Percentiles rank a stretch among this genome's conserved stretches.
Evolutionary conservation across 2,329 filamentous ascomycete species (phyloP).

Genomic region (Zymoseptoria pseudotritici): DNA sequence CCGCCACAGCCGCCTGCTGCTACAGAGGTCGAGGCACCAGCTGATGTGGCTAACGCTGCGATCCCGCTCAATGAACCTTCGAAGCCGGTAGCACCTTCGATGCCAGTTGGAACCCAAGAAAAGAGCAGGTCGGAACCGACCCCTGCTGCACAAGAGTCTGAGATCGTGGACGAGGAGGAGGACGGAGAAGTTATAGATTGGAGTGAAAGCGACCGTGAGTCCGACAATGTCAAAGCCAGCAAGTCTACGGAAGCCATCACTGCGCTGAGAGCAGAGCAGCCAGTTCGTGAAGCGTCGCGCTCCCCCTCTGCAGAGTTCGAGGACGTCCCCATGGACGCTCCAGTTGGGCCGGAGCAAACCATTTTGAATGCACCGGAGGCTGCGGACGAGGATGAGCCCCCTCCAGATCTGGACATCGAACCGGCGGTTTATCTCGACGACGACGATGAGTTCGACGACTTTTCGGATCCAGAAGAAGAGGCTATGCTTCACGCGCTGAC

Average conservation of each 20-base stretch:
- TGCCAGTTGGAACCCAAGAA: neutral
- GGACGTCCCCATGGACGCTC: conserved; percentile 37
- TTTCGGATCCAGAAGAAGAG: conserved; percentile 84
- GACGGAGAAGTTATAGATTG: conserved; percentile 34
- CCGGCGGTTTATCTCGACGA: conserved; percentile 12
- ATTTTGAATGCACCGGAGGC: conserved; percentile 9
- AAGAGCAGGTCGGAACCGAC: neutral
- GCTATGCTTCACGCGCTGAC: conserved; percentile 81
- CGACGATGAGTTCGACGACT: conserved; percentile 37
- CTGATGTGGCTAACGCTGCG: neutral
- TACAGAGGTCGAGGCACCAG: neutral
- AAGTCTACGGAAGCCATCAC: neutral
- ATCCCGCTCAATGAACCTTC: neutral
- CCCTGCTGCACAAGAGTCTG: neutral
- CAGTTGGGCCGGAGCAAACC: conserved; percentile 12
- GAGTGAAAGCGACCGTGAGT: neutral
- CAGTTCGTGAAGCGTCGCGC: neutral
- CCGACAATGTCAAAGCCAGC: neutral
- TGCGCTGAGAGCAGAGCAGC: neutral
- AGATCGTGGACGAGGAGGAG: neutral
- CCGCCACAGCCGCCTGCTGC: conserved; percentile 1
- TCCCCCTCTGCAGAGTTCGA: conserved; percentile 28
- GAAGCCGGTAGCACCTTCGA: neutral
- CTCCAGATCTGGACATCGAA: conserved; percentile 18
- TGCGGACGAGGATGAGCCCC: conserved; percentile 17